Conservation (phyloP, 2,329 filamentous ascomycete genomes). For the Talaromyces sp. region DNA sequence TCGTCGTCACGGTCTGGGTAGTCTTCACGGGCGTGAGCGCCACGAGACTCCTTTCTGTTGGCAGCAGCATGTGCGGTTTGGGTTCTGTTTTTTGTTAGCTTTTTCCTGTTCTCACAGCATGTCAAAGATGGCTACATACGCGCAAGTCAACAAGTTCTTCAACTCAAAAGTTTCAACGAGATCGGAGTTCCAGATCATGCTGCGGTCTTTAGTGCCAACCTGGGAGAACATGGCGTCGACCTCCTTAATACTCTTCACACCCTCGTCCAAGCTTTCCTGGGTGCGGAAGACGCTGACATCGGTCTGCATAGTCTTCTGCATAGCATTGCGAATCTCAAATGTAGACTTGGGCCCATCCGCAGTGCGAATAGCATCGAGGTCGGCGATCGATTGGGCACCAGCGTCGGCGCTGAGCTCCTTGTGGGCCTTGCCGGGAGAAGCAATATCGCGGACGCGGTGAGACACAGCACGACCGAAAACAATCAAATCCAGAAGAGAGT, state of each 20-base stretch:
- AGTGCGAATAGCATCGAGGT: conserved; percentile 79
- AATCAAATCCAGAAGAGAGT: conserved; percentile 94
- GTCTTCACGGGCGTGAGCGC: conserved; percentile 95
- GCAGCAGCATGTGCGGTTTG: conserved; percentile 90
- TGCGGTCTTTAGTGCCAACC: conserved; percentile 93
- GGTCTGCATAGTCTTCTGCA: conserved; percentile 98
- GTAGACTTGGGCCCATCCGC: conserved; percentile 82
- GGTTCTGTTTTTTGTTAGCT: conserved; percentile 45
- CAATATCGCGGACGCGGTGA: conserved; percentile 94
- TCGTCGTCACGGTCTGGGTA: conserved; percentile 91
- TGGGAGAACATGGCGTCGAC: conserved; percentile 76
- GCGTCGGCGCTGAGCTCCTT: conserved; percentile 78
- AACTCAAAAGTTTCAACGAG: conserved; percentile 94
- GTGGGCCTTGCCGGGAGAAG: conserved; percentile 74
- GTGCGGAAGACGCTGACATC: conserved; percentile 96
- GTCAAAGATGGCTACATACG: conserved; percentile 56
- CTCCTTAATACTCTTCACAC: conserved; percentile 78
- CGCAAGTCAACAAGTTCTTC: conserved; percentile 92
- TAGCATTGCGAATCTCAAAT: conserved; percentile 78
- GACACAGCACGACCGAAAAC: conserved; percentile 97
- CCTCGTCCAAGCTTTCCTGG: conserved; percentile 87
- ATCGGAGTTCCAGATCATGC: conserved; percentile 99
- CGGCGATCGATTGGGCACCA: conserved; percentile 78
- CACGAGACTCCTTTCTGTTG: conserved; percentile 94
- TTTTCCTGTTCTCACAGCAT: not conserved